phyloP scores from a whole-genome alignment of 2,329 filamentous ascomycete species.

The Hymenoscyphus fraxineus region DNA sequence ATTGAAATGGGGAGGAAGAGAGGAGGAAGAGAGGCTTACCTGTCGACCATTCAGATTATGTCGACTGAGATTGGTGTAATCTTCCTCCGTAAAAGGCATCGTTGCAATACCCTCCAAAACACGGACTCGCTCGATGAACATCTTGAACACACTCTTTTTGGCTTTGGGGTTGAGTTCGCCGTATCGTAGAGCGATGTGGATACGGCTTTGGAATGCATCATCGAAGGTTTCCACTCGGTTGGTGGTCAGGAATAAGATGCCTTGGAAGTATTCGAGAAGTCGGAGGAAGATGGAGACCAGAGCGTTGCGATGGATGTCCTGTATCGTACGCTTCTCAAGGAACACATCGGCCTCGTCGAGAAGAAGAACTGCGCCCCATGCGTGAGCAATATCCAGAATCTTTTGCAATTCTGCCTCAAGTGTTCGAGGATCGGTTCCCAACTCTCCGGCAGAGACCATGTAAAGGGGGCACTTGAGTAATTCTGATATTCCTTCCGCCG shows the following conservation, averaged over 20 bases:
- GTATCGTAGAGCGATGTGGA: constrained; percentile 81
- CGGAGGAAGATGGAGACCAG: constrained; percentile 85
- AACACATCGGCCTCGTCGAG: constrained; percentile 85
- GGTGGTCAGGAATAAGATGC: constrained; percentile 84
- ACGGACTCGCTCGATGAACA: constrained; percentile 73
- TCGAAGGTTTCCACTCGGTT: constrained; percentile 87
- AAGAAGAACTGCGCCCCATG: constrained; percentile 80
- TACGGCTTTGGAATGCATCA: constrained; percentile 83
- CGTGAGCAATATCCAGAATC: constrained; percentile 80
- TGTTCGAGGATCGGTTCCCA: constrained; percentile 71
- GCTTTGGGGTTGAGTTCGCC: constrained; percentile 69
- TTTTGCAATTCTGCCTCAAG: constrained; percentile 77
- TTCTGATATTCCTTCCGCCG: constrained; percentile 81
- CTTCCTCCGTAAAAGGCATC: constrained; percentile 60
- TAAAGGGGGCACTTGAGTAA: constrained; percentile 78
- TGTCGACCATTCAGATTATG: constrained; percentile 67
- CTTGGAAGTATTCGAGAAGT: constrained; percentile 86
- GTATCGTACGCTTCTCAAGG: constrained; percentile 75
- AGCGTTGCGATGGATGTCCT: constrained; percentile 80
- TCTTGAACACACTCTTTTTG: constrained; percentile 75
- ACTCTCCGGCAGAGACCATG: constrained; percentile 76
- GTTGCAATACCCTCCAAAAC: constrained; percentile 59
- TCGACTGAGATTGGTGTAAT: constrained; percentile 63
- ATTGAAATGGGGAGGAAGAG: too few species aligned
- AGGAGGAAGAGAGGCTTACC: constrained; percentile 38